These are phyloP conservation scores for Anisogramma anomala DNA, from an alignment of 2,329 filamentous ascomycete genomes.

Conservation along the genomic window DNA sequence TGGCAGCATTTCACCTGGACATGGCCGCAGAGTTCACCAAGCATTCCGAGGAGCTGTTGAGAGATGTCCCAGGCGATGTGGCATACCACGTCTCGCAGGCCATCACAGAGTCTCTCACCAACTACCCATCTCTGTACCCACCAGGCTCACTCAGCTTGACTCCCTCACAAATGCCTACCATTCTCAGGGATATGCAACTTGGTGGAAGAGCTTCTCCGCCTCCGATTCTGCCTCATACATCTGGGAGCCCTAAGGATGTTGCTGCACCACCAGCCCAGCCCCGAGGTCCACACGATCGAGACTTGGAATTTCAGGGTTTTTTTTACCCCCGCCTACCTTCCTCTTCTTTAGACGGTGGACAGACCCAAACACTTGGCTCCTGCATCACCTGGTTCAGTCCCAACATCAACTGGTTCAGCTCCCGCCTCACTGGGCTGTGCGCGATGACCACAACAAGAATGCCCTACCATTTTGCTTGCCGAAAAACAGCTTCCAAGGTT, in stretches of 20 bases:
- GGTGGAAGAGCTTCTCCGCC: constrained; percentile 26
- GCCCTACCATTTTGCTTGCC: too few relatives aligned
- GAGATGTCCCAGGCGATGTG: constrained; percentile 33
- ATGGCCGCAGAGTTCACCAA: constrained; percentile 46
- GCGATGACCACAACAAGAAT: too few relatives aligned
- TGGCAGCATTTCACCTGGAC: constrained; percentile 44
- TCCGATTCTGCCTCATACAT: constrained; percentile 29
- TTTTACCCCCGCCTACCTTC: constrained; percentile 52
- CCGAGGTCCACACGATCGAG: constrained; percentile 39
- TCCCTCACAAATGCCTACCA: constrained; percentile 4
- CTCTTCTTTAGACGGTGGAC: constrained; percentile 41
- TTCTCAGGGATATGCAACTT: constrained; percentile 10
- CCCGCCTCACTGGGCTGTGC: constrained; percentile 12
- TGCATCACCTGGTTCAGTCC: constrained; percentile 13
- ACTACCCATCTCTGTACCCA: constrained; percentile 33
- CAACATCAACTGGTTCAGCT: constrained; percentile 14
- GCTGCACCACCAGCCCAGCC: constrained; percentile 18
- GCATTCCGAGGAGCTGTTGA: constrained; percentile 40
- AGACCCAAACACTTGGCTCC: constrained; percentile 10
- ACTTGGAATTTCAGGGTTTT: constrained; percentile 50
- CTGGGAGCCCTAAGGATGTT: constrained; percentile 25
- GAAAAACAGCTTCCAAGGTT: too few relatives aligned
- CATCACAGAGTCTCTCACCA: constrained; percentile 32
- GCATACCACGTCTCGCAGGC: constrained; percentile 34
- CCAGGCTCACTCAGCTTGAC: constrained; percentile 5